phyloP scores from a whole-genome alignment of 1,284 basidiomycete genomes.

The Moniliella sp. region DNA sequence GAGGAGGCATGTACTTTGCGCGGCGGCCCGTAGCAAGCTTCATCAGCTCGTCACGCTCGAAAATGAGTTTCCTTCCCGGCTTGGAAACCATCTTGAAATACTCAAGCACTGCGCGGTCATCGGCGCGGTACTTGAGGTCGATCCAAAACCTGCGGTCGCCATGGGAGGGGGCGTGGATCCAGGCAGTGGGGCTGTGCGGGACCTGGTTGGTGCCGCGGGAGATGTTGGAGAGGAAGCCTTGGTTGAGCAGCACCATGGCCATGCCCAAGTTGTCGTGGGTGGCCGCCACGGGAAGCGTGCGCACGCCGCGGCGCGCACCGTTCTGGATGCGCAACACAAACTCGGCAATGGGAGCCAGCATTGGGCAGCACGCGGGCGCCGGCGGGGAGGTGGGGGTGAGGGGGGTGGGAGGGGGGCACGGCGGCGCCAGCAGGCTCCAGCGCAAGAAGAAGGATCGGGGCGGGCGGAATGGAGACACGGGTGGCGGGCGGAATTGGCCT shows the following conservation, averaged over 20 bases:
- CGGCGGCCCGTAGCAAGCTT: conserved; percentile 43
- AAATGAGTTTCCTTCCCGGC: conserved; percentile 52
- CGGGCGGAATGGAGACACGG: no score
- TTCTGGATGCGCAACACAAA: conserved; percentile 68
- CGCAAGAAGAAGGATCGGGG: no score
- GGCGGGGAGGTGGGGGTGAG: no score
- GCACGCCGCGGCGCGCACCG: conserved; percentile 60
- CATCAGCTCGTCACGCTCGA: conserved; percentile 51
- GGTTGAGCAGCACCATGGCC: conserved; percentile 58
- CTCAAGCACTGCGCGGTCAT: conserved; percentile 56
- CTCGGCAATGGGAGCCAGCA: no score
- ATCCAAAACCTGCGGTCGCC: conserved; percentile 51
- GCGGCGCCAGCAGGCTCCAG: no score
- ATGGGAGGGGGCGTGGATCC: conserved; percentile 40
- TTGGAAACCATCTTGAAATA: conserved; percentile 52
- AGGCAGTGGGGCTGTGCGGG: conserved; percentile 44
- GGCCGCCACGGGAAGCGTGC: conserved; percentile 52
- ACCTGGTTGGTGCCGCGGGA: conserved; percentile 54
- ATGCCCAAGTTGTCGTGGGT: conserved; percentile 62
- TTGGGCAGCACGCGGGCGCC: no score
- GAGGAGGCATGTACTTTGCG: conserved; percentile 44
- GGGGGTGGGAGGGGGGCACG: no score
- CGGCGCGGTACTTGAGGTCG: conserved; percentile 58
- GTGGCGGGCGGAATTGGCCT: no score
- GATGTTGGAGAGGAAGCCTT: conserved; percentile 60